Evolutionary conservation across 2,329 filamentous ascomycete species (phyloP), one percentile per base, ranked within the genome.

Genomic region (Didymella arachidicola): DNA sequence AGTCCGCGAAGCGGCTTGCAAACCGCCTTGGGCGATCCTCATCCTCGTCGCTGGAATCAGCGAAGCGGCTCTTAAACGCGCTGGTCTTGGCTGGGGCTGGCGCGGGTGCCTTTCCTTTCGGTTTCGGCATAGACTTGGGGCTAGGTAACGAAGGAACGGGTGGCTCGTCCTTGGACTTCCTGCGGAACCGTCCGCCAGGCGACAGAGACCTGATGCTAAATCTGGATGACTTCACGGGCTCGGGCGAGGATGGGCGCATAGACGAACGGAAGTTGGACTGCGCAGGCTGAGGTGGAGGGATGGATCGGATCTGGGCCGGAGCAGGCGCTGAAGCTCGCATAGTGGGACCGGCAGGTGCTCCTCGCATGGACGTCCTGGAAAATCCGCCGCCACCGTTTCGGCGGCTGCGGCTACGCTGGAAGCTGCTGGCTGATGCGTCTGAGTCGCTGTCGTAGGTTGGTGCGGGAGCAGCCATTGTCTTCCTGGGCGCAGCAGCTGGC

Each of bases 351-450:
- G 72, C 62, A 27, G 65, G 64, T 46, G 62, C 58, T 12, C 74
- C 64, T 38, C 93, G 85, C 90, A 97, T 91, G 1, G 90, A 92
- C 50, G 82, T 88, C 81, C 96, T 91, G 1, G 80, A 83, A 52
- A 87, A 84, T 25, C 77, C 70, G 4, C 80, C 79, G 0, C 82
- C 82, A 42, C 81, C 68, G 51, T 55, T 72, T 2, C 58, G 58
- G 57, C 79, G 72, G 36, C 83, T 78, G 60, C 85, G 65, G 29
- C 63, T 60, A 27, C 91, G 88, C 70, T 86, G 89, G 79, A 97
- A 97, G 73, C 92, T 96, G 77, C 91, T 96, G 22, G 77, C 80
- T 4, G 81, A 83, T 34, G 80, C 80, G 60, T 77, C 77, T 16
- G 76, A 78, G 53, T 81, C 80, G 47, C 79, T 75, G n/a, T 77